phyloP scores from a whole-genome alignment of 352 stramenopile species.

The Peronospora tabacina region DNA sequence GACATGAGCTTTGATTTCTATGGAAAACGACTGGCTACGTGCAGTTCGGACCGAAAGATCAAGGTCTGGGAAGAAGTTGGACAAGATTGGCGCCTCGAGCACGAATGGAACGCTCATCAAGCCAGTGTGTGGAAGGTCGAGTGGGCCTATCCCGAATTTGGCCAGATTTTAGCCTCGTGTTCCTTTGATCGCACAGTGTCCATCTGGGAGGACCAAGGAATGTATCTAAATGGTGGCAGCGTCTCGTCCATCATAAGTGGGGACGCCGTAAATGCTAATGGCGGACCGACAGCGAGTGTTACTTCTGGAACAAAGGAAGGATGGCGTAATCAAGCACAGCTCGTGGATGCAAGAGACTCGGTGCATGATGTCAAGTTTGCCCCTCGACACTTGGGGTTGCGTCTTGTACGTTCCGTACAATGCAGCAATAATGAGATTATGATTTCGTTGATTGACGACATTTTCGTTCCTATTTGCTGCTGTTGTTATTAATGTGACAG shows the following conservation, averaged over 20 bases:
- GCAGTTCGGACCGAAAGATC: constrained; percentile 89
- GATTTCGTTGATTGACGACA: not conserved
- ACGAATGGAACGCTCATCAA: constrained; percentile 88
- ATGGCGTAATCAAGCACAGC: constrained; percentile 79
- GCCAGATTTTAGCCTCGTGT: constrained; percentile 92
- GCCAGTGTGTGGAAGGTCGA: constrained; percentile 90
- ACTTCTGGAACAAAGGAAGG: constrained; percentile 36
- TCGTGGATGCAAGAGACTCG: constrained; percentile 89
- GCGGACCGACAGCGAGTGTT: not conserved
- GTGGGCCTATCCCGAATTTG: constrained; percentile 95
- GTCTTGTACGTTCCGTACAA: constrained; percentile 44
- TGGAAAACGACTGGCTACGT: constrained; percentile 85
- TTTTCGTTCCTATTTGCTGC: not conserved
- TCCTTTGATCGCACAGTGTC: constrained; percentile 90
- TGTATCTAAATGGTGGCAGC: constrained; percentile 33
- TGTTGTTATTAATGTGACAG: constrained; percentile 22
- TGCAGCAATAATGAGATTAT: not conserved
- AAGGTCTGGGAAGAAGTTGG: constrained; percentile 85
- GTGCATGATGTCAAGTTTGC: constrained; percentile 95
- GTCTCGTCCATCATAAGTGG: constrained; percentile 1
- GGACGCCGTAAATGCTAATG: constrained; percentile 4
- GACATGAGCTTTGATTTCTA: constrained; percentile 92
- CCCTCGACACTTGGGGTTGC: constrained; percentile 88
- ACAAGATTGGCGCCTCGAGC: constrained; percentile 78
- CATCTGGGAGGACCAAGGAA: constrained; percentile 91